phyloP scores from a whole-genome alignment of 345 rosid genomes.

The Salix caprea region DNA sequence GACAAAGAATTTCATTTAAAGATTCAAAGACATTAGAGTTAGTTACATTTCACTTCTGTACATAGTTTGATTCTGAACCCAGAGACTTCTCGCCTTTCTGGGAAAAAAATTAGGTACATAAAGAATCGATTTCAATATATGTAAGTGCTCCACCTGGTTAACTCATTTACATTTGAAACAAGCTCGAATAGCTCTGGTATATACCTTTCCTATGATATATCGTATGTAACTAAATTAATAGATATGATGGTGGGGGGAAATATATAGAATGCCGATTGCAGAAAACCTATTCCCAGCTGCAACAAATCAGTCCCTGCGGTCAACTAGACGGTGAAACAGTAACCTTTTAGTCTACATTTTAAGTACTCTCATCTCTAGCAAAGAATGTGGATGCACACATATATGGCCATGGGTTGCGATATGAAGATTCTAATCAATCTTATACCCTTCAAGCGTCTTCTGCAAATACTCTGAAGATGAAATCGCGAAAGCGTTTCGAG shows the following conservation, averaged over 20 bases:
- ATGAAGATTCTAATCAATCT: slow-evolving; percentile 13
- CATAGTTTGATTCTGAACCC: background rate
- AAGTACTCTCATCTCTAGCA: slow-evolving; percentile 11
- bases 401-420: slow-evolving; percentile 18
- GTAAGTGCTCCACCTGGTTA: slow-evolving; percentile 7
- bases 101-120: slow-evolving; percentile 10
- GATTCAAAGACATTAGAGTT: background rate
- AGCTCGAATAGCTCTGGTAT: slow-evolving; percentile 11
- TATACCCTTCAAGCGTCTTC: slow-evolving; percentile 56
- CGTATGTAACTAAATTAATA: slow-evolving; percentile 12
- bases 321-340: background rate
- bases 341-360: background rate
- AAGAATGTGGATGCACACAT: slow-evolving; percentile 14
- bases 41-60: slow-evolving; percentile 10
- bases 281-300: background rate
- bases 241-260: slow-evolving; percentile 15
- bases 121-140: slow-evolving; percentile 20
- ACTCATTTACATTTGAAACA: slow-evolving; percentile 32
- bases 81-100: background rate
- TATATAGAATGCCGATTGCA: background rate
- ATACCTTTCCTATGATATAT: slow-evolving; percentile 14
- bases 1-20: background rate
- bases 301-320: background rate
- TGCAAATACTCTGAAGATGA: slow-evolving; percentile 70
- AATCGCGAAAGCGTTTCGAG: slow-evolving; percentile 85